These are phyloP conservation scores for Xylaria sp. DNA, from an alignment of 2,329 filamentous ascomycete species.

Conservation along the genomic window DNA sequence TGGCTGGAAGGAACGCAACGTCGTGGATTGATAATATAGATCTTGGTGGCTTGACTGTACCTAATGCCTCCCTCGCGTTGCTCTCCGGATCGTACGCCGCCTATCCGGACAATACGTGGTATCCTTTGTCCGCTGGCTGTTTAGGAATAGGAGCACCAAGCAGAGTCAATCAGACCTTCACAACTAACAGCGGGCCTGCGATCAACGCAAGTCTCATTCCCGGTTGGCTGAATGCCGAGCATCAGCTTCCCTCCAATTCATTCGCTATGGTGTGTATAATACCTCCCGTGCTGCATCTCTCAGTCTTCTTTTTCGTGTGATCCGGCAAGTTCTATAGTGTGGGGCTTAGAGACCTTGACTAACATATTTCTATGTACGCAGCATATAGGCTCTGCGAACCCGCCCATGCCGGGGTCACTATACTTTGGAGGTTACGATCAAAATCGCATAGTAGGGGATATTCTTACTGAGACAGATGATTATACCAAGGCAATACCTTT, in stretches of 20 bases:
- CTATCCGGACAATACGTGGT: slow-evolving; percentile 47
- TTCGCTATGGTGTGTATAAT: slow-evolving; percentile 47
- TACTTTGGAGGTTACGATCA: slow-evolving; percentile 55
- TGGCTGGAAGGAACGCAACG: slow-evolving; percentile 37
- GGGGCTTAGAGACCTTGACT: too few relatives aligned
- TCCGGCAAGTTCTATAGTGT: too few relatives aligned
- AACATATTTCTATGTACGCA: too few relatives aligned
- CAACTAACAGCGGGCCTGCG: slow-evolving; percentile 24
- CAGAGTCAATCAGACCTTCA: slow-evolving; percentile 46
- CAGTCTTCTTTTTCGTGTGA: too few relatives aligned
- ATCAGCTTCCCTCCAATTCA: slow-evolving; percentile 51
- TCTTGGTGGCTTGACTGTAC: slow-evolving; percentile 38
- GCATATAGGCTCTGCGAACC: slow-evolving; percentile 53
- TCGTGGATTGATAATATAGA: slow-evolving; percentile 46
- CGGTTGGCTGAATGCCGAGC: slow-evolving; percentile 42
- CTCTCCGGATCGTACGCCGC: slow-evolving; percentile 42
- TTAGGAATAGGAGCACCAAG: slow-evolving; percentile 45
- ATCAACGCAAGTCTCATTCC: slow-evolving; percentile 49
- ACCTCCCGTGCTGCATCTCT: too few relatives aligned
- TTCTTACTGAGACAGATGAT: slow-evolving; percentile 41
- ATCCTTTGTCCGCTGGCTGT: slow-evolving; percentile 48
- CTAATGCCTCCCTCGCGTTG: slow-evolving; percentile 45
- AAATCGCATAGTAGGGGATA: slow-evolving; percentile 51
- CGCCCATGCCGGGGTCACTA: slow-evolving; percentile 50
- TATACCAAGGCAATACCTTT: slow-evolving; percentile 47